Conservation (phyloP, 768 basidiomycete species). For the Lactarius evosmus region DNA sequence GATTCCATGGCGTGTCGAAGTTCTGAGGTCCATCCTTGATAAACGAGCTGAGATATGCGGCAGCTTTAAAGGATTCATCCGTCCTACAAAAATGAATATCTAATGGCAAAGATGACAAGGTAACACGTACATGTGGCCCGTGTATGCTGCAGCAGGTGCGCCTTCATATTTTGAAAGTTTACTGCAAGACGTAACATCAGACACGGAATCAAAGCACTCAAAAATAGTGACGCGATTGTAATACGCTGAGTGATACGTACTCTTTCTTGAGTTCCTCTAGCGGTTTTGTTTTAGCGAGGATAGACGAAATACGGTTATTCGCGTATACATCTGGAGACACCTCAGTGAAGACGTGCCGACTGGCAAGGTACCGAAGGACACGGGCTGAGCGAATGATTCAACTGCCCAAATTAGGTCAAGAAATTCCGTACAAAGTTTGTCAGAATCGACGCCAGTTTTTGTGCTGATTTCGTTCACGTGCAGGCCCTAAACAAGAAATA, state of each 20-base stretch:
- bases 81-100: conserved; percentile 7
- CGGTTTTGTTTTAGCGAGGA: conserved; percentile 35
- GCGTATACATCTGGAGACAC: conserved; percentile 39
- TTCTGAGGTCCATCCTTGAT: background rate
- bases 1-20: conserved; percentile 4
- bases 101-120: background rate
- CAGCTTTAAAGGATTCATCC: conserved; percentile 16
- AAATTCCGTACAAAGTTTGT: conserved; percentile 14
- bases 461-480: conserved; percentile 17
- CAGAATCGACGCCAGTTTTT: conserved; percentile 1
- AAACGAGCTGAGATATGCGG: background rate
- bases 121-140: conserved; percentile 26
- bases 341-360: conserved; percentile 41
- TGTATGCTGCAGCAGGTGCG: conserved; percentile 28
- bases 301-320: conserved; percentile 39
- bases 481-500: conserved; percentile 11
- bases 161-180: conserved; percentile 22
- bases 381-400: conserved; percentile 32
- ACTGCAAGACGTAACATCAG: background rate
- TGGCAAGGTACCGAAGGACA: conserved; percentile 40
- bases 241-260: background rate
- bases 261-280: conserved; percentile 25
- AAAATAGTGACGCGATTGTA: background rate
- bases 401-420: background rate
- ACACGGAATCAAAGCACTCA: background rate